A percentile compares a stretch with the other conserved stretches of the same genome.
These are phyloP conservation scores for Ulmus americana DNA, from an alignment of 331 rosid species.

Conservation along the genomic window DNA sequence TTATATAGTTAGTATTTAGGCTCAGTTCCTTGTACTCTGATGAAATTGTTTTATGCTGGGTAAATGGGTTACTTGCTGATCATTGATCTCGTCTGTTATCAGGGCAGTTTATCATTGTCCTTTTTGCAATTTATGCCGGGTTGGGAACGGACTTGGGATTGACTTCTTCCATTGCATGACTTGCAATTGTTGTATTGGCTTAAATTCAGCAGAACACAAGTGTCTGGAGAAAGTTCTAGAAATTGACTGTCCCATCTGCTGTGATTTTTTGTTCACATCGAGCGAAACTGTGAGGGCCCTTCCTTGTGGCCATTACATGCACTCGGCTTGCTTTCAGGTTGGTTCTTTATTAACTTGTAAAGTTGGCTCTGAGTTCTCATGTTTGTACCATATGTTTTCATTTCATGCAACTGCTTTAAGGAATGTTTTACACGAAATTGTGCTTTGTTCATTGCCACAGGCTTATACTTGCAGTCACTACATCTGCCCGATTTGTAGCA, in stretches of 20 bases:
- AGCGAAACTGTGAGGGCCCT: constrained; percentile 47
- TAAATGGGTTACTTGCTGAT: background rate
- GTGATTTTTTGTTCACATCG: constrained; percentile 49
- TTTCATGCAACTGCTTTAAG: background rate
- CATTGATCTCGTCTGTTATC: constrained; percentile 5
- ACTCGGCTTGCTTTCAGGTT: constrained; percentile 54
- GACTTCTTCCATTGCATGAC: constrained; percentile 52
- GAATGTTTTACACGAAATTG: background rate
- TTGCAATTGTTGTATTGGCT: constrained; percentile 47
- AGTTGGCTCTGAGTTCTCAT: background rate
- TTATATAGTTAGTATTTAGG: background rate
- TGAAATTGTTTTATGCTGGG: background rate
- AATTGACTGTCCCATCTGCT: constrained; percentile 50
- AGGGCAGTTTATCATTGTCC: constrained; percentile 55
- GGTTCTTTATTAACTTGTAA: constrained; percentile 2
- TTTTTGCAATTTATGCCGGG: constrained; percentile 49
- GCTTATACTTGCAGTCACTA: constrained; percentile 54
- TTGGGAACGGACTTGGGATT: constrained; percentile 46
- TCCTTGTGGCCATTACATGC: constrained; percentile 57
- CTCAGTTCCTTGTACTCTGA: background rate
- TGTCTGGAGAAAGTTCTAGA: constrained; percentile 46
- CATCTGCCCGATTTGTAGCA: constrained; percentile 49
- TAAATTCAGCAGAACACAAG: constrained; percentile 32
- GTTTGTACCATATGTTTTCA: background rate
- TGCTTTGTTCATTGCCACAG: constrained; percentile 19